Base-by-base conservation (phyloP, 2,329 filamentous ascomycete species). In the Neonectria magnoliae region DNA sequence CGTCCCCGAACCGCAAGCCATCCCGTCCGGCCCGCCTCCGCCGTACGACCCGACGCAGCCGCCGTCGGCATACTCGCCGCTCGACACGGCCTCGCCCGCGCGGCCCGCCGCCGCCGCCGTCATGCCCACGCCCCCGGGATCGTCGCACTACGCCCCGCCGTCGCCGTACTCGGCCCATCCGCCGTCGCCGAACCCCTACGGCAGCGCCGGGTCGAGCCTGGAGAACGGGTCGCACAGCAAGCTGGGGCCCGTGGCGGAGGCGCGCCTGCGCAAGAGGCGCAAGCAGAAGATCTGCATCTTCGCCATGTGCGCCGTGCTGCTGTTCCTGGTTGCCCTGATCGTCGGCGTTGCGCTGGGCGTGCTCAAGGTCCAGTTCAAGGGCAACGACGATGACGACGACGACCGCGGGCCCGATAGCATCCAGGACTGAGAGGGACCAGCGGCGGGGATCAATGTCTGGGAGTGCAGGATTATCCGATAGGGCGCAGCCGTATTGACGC, bases 1-100 rank as follows among this genome's bases (percentile, higher is more conserved):
- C 10, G 25, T 41, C 6, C 25, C 54, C 13, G 56, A 44, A 11
- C 64, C 62, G 8, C 58, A 57, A 38, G 57, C 36, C 36, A 63
- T 69, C 10, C 72, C 74, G 2, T 64, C 58, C 47, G 70, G 68
- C 42, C 74, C 74, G 1, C 74, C 74, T 7, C 74, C 74, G 11
- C 74, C 74, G 16, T 76, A 76, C 50, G 74, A 75, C 27, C 71
- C 70, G n/a, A 64, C 64, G 6, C 74, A 69, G 29, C 65, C 71
- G 9, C 74, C 74, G 20, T 65, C 68, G 13, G 65, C 74, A n/a
- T 73, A 74, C 55, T 70, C 68, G 27, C 73, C 70, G 16, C 68
- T 71, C 48, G 66, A 60, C 22, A 60, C 63, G 5, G 42, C 51
- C 22, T 33, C 57, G 36, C 60, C 63, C 25, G n/a, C 61, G 22